Percentiles rank a stretch among this genome's conserved stretches.
Conservation (phyloP, 768 basidiomycete species). For the Agrocybe praecox region DNA sequence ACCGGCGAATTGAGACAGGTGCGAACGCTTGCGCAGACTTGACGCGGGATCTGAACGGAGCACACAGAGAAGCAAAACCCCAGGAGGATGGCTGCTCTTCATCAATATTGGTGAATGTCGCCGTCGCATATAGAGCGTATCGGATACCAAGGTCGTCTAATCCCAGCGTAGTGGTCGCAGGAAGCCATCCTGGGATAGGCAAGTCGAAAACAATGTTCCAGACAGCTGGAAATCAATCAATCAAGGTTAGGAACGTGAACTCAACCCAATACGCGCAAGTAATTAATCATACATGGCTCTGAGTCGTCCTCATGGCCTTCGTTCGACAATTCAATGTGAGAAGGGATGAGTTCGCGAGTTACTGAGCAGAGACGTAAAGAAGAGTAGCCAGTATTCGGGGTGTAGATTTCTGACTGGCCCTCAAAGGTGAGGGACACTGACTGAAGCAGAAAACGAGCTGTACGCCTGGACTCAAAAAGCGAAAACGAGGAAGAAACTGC, state of each 20-base stretch:
- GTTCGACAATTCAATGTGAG: slow-evolving; percentile 62
- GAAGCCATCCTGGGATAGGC: slow-evolving; percentile 90
- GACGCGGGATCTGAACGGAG: slow-evolving; percentile 51
- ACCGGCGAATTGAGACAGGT: slow-evolving; percentile 55
- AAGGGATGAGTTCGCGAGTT: slow-evolving; percentile 60
- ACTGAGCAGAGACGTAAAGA: slow-evolving; percentile 68
- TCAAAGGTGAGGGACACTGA: slow-evolving; percentile 82
- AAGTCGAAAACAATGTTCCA: slow-evolving; percentile 86
- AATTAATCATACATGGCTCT: slow-evolving; percentile 44
- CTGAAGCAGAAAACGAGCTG: slow-evolving; percentile 58
- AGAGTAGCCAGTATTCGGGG: slow-evolving; percentile 66
- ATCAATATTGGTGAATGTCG: slow-evolving; percentile 53
- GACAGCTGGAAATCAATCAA: slow-evolving; percentile 32
- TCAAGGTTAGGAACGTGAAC: not conserved
- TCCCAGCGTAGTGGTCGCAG: slow-evolving; percentile 56
- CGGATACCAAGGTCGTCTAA: slow-evolving; percentile 56
- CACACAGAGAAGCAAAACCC: slow-evolving; percentile 56
- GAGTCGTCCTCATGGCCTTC: slow-evolving; percentile 61
- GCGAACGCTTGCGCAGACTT: slow-evolving; percentile 42
- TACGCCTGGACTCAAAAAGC: slow-evolving; percentile 54
- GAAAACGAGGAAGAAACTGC: slow-evolving; percentile 59
- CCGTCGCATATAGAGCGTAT: slow-evolving; percentile 70
- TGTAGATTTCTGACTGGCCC: slow-evolving; percentile 79
- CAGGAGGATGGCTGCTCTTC: slow-evolving; percentile 39
- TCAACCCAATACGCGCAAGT: slow-evolving; percentile 7